Conservation (phyloP, 805 yeast genomes). For the Candida methanosorbosa region DNA sequence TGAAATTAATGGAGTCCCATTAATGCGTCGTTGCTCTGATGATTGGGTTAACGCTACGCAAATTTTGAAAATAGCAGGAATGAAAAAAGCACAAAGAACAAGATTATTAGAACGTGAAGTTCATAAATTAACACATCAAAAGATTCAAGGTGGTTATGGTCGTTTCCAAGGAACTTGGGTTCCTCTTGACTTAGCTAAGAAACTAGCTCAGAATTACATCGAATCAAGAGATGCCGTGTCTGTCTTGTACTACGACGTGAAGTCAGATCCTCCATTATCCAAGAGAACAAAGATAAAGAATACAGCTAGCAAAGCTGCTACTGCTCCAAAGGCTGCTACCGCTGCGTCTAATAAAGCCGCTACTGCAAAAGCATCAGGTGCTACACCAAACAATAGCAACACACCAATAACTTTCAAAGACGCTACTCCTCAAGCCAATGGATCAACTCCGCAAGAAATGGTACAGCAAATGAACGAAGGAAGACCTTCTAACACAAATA, state of each 20-base stretch:
- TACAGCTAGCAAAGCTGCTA: no score
- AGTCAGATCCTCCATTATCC: slow-evolving; percentile 32
- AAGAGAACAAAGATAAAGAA: slow-evolving; percentile 1
- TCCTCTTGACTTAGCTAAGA: slow-evolving; percentile 57
- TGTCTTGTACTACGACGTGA: slow-evolving; percentile 46
- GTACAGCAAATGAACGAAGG: no score
- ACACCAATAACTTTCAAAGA: no score
- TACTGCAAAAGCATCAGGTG: no score
- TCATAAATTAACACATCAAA: slow-evolving; percentile 56
- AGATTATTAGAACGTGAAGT: slow-evolving; percentile 70
- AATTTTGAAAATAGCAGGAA: slow-evolving; percentile 67
- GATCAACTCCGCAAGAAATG: no score
- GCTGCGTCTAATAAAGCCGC: no score
- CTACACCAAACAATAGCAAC: no score
- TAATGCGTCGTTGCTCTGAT: slow-evolving; percentile 86
- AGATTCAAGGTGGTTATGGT: slow-evolving; percentile 81
- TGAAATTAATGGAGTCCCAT: slow-evolving; percentile 60
- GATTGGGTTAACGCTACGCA: slow-evolving; percentile 93
- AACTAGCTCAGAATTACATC: slow-evolving; percentile 43
- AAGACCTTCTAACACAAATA: no score
- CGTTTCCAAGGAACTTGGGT: slow-evolving; percentile 85
- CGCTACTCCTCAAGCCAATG: no score
- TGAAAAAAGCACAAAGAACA: slow-evolving; percentile 73
- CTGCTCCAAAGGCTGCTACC: no score
- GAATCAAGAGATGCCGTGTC: slow-evolving; percentile 42